A percentile compares a stretch with the other conserved stretches of the same genome.
phyloP scores from a whole-genome alignment of 352 stramenopile species.

The Globisporangium yorkense region DNA sequence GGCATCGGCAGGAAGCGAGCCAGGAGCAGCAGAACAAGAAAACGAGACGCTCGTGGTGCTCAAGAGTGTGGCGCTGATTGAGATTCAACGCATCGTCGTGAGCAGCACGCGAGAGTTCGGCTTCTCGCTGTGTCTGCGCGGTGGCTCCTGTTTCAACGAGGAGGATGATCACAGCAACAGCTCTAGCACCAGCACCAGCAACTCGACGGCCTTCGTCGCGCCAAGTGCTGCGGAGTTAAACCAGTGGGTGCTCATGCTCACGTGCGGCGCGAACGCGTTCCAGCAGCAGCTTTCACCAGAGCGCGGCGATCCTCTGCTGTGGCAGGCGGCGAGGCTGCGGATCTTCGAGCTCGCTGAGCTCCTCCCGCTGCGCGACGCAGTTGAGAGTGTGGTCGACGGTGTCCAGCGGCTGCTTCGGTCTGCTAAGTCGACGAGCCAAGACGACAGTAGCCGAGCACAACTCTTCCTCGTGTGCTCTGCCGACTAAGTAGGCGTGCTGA shows the following conservation, averaged over 20 bases:
- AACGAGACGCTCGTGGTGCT: neutral
- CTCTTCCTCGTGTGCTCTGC: constrained; percentile 1
- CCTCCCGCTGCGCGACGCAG: constrained; percentile 13
- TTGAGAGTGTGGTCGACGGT: constrained; percentile 7
- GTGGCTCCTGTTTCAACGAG: neutral
- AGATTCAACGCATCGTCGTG: constrained; percentile 5
- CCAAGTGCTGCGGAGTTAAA: constrained; percentile 10
- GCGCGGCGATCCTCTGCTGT: constrained; percentile 16
- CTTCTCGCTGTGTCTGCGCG: constrained; percentile 1
- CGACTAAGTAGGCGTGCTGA: neutral
- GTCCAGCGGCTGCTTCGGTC: constrained; percentile 4
- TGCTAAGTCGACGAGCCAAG: neutral
- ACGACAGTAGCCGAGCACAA: neutral
- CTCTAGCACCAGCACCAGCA: too few species aligned
- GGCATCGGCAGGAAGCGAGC: neutral
- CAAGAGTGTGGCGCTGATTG: constrained; percentile 4
- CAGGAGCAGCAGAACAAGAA: neutral
- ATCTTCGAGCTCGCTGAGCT: constrained; percentile 32
- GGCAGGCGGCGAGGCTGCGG: constrained; percentile 36
- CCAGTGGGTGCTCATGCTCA: constrained; percentile 34
- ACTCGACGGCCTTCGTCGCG: neutral
- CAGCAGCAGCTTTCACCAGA: constrained; percentile 13
- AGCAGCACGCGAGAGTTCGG: neutral
- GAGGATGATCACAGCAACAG: neutral
- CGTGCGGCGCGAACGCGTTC: constrained; percentile 32